Evolutionary conservation across 2,329 filamentous ascomycete genomes (phyloP).

Genomic region (Botrytis medusae): DNA sequence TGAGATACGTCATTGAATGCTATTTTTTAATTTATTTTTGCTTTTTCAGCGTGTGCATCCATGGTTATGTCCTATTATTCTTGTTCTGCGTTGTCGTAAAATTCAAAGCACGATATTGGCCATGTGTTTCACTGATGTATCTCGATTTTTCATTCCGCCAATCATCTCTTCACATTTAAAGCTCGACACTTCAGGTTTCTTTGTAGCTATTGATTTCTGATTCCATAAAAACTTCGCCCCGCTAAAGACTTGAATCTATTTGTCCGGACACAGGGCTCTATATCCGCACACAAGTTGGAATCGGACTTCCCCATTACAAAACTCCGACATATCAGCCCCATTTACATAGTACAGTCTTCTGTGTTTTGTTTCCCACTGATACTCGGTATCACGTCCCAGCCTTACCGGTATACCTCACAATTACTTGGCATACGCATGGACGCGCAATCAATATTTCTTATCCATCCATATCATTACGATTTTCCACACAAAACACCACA

Average conservation of each 20-base stretch:
- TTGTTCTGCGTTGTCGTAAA: background rate
- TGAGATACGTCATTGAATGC: background rate
- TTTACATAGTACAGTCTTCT: background rate
- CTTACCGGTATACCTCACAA: background rate
- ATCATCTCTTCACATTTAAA: background rate
- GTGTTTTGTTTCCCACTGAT: background rate
- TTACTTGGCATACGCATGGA: background rate
- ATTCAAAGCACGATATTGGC: background rate
- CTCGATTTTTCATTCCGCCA: background rate
- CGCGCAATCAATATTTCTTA: conserved; percentile 20
- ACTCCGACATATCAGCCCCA: background rate
- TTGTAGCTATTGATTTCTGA: background rate
- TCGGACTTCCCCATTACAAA: conserved; percentile 20
- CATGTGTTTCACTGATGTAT: background rate
- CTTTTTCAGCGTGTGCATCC: background rate
- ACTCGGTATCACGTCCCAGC: background rate
- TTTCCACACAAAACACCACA: background rate
- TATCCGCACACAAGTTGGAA: background rate
- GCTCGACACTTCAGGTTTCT: background rate
- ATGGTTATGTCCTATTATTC: background rate
- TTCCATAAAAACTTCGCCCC: background rate
- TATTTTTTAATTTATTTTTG: background rate
- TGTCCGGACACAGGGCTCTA: background rate
- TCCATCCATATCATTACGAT: background rate
- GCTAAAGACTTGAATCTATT: background rate